Conservation (phyloP, 176 grass and related monocot genomes). For the Oryza glumipatula region DNA sequence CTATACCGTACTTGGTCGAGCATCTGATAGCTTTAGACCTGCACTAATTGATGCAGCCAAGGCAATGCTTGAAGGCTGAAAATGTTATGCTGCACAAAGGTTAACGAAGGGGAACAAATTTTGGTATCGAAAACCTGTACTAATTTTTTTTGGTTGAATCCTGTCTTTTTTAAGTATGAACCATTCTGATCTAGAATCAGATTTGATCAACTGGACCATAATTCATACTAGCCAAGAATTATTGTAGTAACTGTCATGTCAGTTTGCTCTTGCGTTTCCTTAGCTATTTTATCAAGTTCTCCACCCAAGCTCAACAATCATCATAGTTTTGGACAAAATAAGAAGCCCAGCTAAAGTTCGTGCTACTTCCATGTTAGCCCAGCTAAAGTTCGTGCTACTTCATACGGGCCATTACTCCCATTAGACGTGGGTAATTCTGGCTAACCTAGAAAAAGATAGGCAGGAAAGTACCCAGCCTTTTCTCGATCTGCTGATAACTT, state of each 20-base stretch:
- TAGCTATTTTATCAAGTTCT: not conserved
- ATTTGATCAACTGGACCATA: not conserved
- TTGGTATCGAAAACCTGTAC: not conserved
- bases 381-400: not conserved
- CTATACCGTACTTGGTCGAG: conserved; percentile 80
- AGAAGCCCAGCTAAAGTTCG: too few relatives aligned
- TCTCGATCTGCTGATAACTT: not conserved
- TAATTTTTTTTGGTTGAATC: not conserved
- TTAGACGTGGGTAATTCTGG: not conserved
- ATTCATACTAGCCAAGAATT: not conserved
- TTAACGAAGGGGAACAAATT: not conserved
- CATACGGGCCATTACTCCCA: too few relatives aligned
- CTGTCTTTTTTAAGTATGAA: not conserved
- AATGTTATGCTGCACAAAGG: conserved; percentile 4
- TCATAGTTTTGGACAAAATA: not conserved
- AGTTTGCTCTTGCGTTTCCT: not conserved
- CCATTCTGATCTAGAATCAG: not conserved
- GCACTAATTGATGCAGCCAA: conserved; percentile 81
- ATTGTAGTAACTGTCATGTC: not conserved
- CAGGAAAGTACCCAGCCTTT: not conserved
- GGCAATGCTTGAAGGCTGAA: conserved; percentile 82
- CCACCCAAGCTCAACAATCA: not conserved
- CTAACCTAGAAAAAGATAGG: not conserved
- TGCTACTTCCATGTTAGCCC: not conserved
- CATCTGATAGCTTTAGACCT: conserved; percentile 65